Base-by-base conservation (phyloP, 768 basidiomycete genomes). In the Xanthoconium purpureum region DNA sequence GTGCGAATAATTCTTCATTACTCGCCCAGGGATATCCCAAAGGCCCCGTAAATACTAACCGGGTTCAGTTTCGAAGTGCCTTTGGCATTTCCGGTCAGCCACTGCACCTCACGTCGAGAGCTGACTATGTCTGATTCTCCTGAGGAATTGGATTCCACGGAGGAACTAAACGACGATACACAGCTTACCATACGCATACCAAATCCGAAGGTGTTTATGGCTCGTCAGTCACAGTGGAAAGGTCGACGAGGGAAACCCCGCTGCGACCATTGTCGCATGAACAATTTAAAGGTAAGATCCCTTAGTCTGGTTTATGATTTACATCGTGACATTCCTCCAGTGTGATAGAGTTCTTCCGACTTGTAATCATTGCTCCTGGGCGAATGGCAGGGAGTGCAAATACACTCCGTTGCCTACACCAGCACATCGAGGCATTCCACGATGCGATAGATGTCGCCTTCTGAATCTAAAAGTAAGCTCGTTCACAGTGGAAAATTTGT, bases 341-440 rank as follows among this genome's bases (percentile, higher is more conserved):
- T 88, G 87, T 64, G 87, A 88, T 67, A 80, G 87, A 54, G 82
- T 86, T 39, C 75, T 85, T 42, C 87, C 87, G 24, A 80, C 79
- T 12, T 88, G 87, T 68, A 88, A 88, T 63, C 84, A 88, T 63
- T 88, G 87, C 58, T 80, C 81, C 24, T 87, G 82, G 82, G 78
- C 80, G 15, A 78, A 77, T 53, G 78, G 79, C n/a, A 74, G 80
- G 58, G 83, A 85, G 56, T 88, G 87, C 72, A 81, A 79, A 68
- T 88, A 88, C 70, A 87, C 87, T 11, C 87, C 87, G 51, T 71
- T 88, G 43, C 87, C 87, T 18, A 88, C 86, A 5, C 87, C 87
- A 40, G 87, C 87, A 38, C 87, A 88, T 67, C 79, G 87, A 56
- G 87, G 87, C 24, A 87, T 88, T 57, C 87, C 87, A 32, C 77